These are phyloP conservation scores for Zostera marina DNA, from an alignment of 116 monocot species.

Conservation along the genomic window DNA sequence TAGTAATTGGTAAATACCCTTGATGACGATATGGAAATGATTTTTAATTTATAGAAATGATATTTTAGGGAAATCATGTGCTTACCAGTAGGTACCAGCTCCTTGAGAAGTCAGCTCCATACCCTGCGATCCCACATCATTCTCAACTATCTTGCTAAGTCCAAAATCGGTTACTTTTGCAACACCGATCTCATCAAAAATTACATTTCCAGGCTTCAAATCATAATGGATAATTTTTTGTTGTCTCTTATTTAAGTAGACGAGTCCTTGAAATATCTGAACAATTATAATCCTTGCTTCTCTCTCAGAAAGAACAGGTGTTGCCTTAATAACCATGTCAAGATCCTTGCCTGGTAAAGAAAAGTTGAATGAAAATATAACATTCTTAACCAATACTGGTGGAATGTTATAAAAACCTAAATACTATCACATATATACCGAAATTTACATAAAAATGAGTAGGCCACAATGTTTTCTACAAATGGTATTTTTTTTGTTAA, in stretches of 20 bases:
- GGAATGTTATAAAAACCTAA: neutral
- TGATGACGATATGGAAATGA: too few relatives aligned
- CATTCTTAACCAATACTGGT: neutral
- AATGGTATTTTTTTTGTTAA: too few relatives aligned
- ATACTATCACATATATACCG: neutral
- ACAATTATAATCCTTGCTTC: constrained; percentile 93
- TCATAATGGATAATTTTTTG: constrained; percentile 98
- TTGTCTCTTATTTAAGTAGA: constrained; percentile 82
- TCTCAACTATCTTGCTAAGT: constrained; percentile 95
- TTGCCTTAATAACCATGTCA: constrained; percentile 82
- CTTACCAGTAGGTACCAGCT: constrained; percentile 96
- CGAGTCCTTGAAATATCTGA: constrained; percentile 97
- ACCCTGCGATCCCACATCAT: constrained; percentile 87
- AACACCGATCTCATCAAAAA: constrained; percentile 88
- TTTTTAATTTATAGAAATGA: too few relatives aligned
- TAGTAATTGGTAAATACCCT: too few relatives aligned
- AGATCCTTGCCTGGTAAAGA: constrained; percentile 81
- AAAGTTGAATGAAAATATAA: constrained; percentile 3
- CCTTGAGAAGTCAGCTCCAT: constrained; percentile 99
- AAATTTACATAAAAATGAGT: neutral
- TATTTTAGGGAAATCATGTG: neutral
- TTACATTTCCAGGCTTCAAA: constrained; percentile 96
- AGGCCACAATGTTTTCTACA: too few relatives aligned
- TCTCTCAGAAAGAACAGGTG: constrained; percentile 84
- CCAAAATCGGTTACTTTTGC: constrained; percentile 99